phyloP scores from a whole-genome alignment of 129 eudicot species.

The Deinandra increscens region DNA sequence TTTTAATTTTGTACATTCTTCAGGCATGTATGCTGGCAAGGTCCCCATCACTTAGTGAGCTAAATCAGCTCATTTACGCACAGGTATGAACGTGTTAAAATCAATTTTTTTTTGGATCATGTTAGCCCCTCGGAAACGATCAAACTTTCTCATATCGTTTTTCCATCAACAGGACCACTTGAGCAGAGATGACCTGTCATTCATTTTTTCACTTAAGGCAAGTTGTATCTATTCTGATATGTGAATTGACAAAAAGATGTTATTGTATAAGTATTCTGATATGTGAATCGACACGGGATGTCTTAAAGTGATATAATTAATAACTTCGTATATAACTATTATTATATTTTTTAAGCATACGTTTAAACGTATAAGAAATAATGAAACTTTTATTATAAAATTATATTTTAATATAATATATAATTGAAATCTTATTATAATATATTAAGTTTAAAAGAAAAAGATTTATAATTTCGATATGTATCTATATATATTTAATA shows the following conservation, averaged over 20 bases:
- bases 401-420: no score
- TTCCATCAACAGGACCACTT: slow-evolving; percentile 73
- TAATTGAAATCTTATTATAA: no score
- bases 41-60: slow-evolving; percentile 89
- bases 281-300: no score
- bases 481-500: no score
- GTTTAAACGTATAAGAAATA: no score
- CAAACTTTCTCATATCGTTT: slow-evolving; percentile 3
- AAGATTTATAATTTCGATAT: no score
- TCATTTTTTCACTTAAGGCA: slow-evolving; percentile 87
- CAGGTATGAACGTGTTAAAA: slow-evolving; percentile 50
- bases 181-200: slow-evolving; percentile 80
- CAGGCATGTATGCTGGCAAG: slow-evolving; percentile 77
- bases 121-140: background rate
- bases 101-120: background rate
- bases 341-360: no score
- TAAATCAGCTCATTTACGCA: slow-evolving; percentile 76
- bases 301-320: no score
- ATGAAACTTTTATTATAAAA: no score
- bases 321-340: no score
- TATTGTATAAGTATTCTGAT: background rate
- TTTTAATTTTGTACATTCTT: slow-evolving; percentile 16
- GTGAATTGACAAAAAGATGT: background rate
- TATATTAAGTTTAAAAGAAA: no score
- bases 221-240: slow-evolving; percentile 19